Evolutionary conservation across 2,329 filamentous ascomycete genomes (phyloP), one percentile per base, ranked within the genome.

Genomic region (Colletotrichum tropicicola): DNA sequence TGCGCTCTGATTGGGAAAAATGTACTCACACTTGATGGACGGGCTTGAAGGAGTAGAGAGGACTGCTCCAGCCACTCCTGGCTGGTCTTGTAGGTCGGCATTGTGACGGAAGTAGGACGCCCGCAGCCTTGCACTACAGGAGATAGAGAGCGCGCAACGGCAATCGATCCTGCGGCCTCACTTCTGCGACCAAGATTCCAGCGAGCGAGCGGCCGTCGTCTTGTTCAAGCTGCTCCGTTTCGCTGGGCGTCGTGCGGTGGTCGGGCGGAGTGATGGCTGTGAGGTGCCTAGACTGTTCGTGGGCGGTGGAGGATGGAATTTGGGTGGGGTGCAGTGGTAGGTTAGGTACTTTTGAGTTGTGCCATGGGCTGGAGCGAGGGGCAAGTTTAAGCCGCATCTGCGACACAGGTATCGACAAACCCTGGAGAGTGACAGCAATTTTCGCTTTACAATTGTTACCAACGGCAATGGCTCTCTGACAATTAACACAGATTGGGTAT

Each of bases 21-120:
- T n/a, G n/a, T 13, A 81, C 88, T 68, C 87, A 97, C 95, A 41
- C 92, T 94, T 32, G 87, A 88, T 4, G 96, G 96, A 49, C 93
- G 90, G 59, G 96, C 95, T 80, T 96, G 88, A 58, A 99, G 84
- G 62, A 99, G 89, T 66, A 94, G 88, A 17, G 89, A 84, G 13
- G 95, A 97, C 79, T 98, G 92, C 72, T 91, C 89, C 70, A 98
- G 92, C 92, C 94, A 99, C 81, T 94, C 91, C 79, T 97, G 91
- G 78, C 92, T 92, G 62, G 92, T 94, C 54, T 86, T 82, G 76
- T 97, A 89, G 77, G 92, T 89, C 3, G 92, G 91, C 94, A 97
- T 97, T 61, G 71, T 81, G 72, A 23, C 30, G 37, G 30, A n/a
- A 41, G 21, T n/a, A 39, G 41, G 17, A 23, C 28, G 43, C 54